Percentiles rank a stretch among this genome's conserved stretches.
phyloP scores from a whole-genome alignment of 768 basidiomycete genomes.

The Neoboletus magnificus region DNA sequence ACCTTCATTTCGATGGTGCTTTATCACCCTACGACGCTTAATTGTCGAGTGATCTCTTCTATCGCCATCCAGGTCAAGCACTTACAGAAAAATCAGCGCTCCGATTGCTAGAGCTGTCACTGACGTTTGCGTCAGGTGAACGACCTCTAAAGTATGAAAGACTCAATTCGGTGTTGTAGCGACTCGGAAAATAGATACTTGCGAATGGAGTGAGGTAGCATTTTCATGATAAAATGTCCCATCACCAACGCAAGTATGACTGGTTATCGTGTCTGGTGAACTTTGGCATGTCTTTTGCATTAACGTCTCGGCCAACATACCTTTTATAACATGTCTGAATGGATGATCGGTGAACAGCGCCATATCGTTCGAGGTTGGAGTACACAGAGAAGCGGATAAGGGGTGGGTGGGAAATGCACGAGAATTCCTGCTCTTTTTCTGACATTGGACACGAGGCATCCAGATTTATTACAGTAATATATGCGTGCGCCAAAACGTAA shows the following conservation, averaged over 20 bases:
- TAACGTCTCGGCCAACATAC: conserved; percentile 14
- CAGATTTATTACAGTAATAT: conserved; percentile 11
- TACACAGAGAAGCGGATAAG: conserved; percentile 18
- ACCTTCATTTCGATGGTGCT: conserved; percentile 60
- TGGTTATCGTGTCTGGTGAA: conserved; percentile 25
- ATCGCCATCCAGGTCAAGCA: conserved; percentile 1
- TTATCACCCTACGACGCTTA: conserved; percentile 47
- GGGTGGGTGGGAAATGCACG: conserved; percentile 27
- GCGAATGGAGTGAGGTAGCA: conserved; percentile 38
- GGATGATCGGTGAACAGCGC: conserved; percentile 32
- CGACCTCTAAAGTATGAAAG: conserved; percentile 42
- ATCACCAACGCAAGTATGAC: conserved; percentile 46
- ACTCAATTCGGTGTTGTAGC: conserved; percentile 9
- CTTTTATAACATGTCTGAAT: conserved; percentile 32
- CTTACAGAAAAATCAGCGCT: conserved; percentile 65
- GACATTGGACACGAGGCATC: conserved; percentile 28
- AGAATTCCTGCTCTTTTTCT: conserved; percentile 19
- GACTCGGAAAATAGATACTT: conserved; percentile 19
- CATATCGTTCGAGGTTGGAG: conserved; percentile 23
- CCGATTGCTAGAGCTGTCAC: conserved; percentile 67
- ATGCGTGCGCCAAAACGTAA: conserved; percentile 13
- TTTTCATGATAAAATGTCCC: conserved; percentile 50
- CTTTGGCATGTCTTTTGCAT: neutral
- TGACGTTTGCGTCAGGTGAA: conserved; percentile 69
- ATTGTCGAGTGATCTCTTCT: neutral